These are phyloP conservation scores for Pseudoperonospora humuli DNA, from an alignment of 352 stramenopile genomes.

Conservation along the genomic window DNA sequence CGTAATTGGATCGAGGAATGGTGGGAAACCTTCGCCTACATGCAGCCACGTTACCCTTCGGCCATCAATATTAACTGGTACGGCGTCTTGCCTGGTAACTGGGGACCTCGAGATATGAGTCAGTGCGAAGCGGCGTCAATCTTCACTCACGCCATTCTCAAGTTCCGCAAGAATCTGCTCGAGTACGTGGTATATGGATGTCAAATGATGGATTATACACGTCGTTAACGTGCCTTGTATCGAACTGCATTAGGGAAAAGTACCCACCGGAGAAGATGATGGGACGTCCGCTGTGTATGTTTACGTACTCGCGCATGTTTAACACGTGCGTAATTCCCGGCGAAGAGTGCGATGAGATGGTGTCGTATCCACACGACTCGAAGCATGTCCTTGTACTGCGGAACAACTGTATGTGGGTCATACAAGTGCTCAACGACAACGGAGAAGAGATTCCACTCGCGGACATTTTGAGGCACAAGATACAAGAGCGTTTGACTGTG, in stretches of 20 bases:
- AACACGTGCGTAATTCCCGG: conserved; percentile 94
- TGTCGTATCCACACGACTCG: conserved; percentile 83
- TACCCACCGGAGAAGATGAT: conserved; percentile 92
- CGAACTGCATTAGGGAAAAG: conserved; percentile 57
- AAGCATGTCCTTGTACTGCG: conserved; percentile 91
- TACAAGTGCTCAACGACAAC: conserved; percentile 73
- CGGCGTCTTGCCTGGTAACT: conserved; percentile 92
- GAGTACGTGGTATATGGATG: conserved; percentile 32
- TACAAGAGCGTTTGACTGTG: background rate
- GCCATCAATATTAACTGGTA: conserved; percentile 98
- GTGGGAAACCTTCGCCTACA: conserved; percentile 96
- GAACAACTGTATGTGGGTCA: conserved; percentile 86
- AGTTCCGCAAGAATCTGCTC: conserved; percentile 91
- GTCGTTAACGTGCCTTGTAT: background rate
- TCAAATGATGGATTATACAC: background rate
- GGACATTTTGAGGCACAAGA: conserved; percentile 55
- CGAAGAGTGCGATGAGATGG: conserved; percentile 80
- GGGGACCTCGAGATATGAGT: conserved; percentile 87
- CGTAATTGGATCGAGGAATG: conserved; percentile 91
- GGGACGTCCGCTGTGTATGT: conserved; percentile 89
- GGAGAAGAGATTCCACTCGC: conserved; percentile 62
- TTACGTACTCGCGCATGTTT: conserved; percentile 93
- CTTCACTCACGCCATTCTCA: conserved; percentile 76
- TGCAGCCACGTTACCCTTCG: conserved; percentile 91
- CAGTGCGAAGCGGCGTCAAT: conserved; percentile 85